Conservation (phyloP, 2,329 filamentous ascomycete species). For the Fusarium aywerte region DNA sequence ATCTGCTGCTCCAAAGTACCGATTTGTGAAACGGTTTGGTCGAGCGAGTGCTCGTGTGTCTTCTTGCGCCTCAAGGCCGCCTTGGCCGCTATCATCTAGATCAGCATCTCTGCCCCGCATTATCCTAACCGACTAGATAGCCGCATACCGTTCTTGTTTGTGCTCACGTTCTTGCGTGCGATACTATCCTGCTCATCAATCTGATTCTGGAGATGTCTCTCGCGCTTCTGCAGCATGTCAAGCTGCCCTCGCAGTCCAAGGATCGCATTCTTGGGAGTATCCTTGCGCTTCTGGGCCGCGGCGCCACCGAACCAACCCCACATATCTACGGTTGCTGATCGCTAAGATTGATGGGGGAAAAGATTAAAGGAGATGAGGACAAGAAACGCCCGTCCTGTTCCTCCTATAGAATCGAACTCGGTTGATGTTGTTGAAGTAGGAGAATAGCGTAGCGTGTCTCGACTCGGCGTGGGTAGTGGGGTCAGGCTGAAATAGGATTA, state of each 20-base stretch:
- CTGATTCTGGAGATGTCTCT: constrained; percentile 89
- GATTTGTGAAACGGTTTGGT: constrained; percentile 91
- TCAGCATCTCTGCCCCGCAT: constrained; percentile 42
- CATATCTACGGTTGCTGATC: constrained; percentile 57
- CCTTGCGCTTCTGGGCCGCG: constrained; percentile 85
- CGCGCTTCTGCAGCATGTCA: constrained; percentile 97
- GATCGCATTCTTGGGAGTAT: constrained; percentile 97
- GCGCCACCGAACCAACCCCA: constrained; percentile 94
- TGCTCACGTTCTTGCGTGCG: constrained; percentile 84
- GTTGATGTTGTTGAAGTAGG: constrained; percentile 26
- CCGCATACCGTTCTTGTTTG: constrained; percentile 88
- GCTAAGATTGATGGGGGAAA: constrained; percentile 2
- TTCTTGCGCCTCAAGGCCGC: constrained; percentile 94
- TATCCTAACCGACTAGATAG: neutral
- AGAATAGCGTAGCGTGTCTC: constrained; percentile 42
- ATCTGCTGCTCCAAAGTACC: constrained; percentile 94
- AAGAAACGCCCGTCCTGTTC: constrained; percentile 27
- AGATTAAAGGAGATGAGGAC: neutral
- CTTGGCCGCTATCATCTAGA: constrained; percentile 75
- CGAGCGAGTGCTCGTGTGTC: constrained; percentile 87
- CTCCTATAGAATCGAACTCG: constrained; percentile 16
- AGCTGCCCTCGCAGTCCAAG: constrained; percentile 86
- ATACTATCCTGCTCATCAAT: constrained; percentile 92
- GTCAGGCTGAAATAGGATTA: constrained; percentile 40
- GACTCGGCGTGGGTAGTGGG: constrained; percentile 42